A percentile compares a stretch with the other conserved stretches of the same genome.
These are phyloP conservation scores for Fusarium longipes DNA, from an alignment of 2,329 filamentous ascomycete genomes.

Conservation along the genomic window DNA sequence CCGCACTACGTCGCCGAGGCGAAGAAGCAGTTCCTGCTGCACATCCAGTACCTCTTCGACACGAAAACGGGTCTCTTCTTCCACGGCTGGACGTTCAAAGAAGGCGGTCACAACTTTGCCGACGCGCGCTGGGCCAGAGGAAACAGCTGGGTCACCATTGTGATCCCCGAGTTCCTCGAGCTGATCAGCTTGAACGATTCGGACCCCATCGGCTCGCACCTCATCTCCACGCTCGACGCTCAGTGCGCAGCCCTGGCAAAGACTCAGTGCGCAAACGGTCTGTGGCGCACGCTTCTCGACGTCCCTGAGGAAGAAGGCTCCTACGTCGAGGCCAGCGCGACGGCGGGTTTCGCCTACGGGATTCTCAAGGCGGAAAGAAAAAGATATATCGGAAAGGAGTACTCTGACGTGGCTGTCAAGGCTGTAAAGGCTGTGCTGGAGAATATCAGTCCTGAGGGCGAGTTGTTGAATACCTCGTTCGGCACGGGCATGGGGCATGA, in stretches of 20 bases:
- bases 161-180: slow-evolving; percentile 84
- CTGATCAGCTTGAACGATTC: slow-evolving; percentile 71
- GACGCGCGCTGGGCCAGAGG: slow-evolving; percentile 68
- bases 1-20: slow-evolving; percentile 82
- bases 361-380: slow-evolving; percentile 79
- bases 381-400: slow-evolving; percentile 73
- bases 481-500: slow-evolving; percentile 81
- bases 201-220: slow-evolving; percentile 70
- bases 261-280: slow-evolving; percentile 70
- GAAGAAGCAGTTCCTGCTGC: slow-evolving; percentile 80
- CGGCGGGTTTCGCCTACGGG: slow-evolving; percentile 83
- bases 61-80: slow-evolving; percentile 78
- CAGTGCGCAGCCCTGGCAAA: slow-evolving; percentile 73
- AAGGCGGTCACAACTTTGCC: slow-evolving; percentile 72
- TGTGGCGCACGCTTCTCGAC: slow-evolving; percentile 82
- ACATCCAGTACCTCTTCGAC: slow-evolving; percentile 83
- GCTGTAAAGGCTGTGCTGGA: slow-evolving; percentile 75
- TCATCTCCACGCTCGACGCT: slow-evolving; percentile 72
- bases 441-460: slow-evolving; percentile 74
- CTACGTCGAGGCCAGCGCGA: slow-evolving; percentile 81
- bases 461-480: slow-evolving; percentile 79
- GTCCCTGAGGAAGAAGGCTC: slow-evolving; percentile 73
- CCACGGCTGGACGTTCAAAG: slow-evolving; percentile 83
- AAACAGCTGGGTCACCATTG: slow-evolving; percentile 83
- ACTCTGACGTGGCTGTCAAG: slow-evolving; percentile 69